These are phyloP conservation scores for Pseudogymnoascus sp. DNA, from an alignment of 2,329 filamentous ascomycete species.

Conservation along the genomic window DNA sequence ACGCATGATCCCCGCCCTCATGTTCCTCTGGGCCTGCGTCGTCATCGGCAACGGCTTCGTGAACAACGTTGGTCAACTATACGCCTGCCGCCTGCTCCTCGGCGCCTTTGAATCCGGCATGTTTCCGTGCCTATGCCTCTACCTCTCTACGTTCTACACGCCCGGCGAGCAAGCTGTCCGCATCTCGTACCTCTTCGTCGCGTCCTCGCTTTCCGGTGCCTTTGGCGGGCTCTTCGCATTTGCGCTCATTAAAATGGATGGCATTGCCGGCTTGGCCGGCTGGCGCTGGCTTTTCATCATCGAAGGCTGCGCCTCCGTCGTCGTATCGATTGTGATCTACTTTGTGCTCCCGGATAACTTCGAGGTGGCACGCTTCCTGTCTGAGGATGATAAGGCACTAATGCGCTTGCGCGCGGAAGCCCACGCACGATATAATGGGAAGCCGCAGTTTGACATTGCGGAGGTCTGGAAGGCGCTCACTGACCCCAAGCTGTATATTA, in stretches of 20 bases:
- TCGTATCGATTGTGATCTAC: conserved; percentile 36
- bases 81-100: conserved; percentile 31
- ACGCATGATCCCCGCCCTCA: conserved; percentile 9
- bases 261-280: conserved; percentile 36
- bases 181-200: conserved; percentile 31
- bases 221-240: conserved; percentile 43
- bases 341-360: conserved; percentile 41
- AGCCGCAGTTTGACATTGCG: conserved; percentile 41
- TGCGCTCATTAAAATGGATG: conserved; percentile 40
- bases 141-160: conserved; percentile 33
- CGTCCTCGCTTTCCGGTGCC: conserved; percentile 32
- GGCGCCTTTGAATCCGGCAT: conserved; percentile 15
- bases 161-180: conserved; percentile 32
- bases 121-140: conserved; percentile 31
- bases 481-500: conserved; percentile 45
- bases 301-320: conserved; percentile 34
- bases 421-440: conserved; percentile 39
- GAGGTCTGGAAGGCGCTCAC: conserved; percentile 39
- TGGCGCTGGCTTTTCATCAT: conserved; percentile 46
- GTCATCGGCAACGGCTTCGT: conserved; percentile 35
- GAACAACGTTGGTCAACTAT: conserved; percentile 27
- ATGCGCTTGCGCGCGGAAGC: conserved; percentile 41
- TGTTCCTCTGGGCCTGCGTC: conserved; percentile 39
- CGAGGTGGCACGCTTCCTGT: conserved; percentile 40
- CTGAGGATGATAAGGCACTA: conserved; percentile 38